Evolutionary conservation across 2,329 filamentous ascomycete species (phyloP), one percentile per base, ranked within the genome.

Genomic region (Pseudocercospora crystallina): DNA sequence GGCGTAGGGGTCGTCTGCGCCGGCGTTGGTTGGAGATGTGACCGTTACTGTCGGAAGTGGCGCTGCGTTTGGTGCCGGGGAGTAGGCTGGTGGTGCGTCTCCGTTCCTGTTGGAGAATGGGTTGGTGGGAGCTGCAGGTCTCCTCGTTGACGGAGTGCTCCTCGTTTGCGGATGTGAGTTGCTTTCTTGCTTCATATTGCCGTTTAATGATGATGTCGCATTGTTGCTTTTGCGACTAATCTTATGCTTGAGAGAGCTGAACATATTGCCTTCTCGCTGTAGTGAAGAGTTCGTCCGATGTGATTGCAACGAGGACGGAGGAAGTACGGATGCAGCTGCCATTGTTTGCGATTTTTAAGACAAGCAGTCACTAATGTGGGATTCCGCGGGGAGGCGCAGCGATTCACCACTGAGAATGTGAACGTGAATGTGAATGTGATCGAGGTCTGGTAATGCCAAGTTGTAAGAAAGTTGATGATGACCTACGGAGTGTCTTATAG

Each of bases 1-100:
- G 2, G 83, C 80, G 66, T 89, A 94, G 2, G 78, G 80, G 61
- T 90, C 85, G 59, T 90, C 84, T 15, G 72, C 70, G 38, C 51
- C 47, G 12, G 60, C 49, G 29, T 54, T 36, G 40, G 63, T 56
- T 40, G 63, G 56, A 15, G 64, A 65, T 33, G 68, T 53, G 9
- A 53, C 39, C 14, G 51, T 51, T 26, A 53, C 43, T 33, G 35
- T 31, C 14, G 47, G 46, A 13, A 46, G 38, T 9, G 65, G 58
- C 2, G 61, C 67, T 9, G 69, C 68, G 47, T 76, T 74, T 5
- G 73, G 64, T 39, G 73, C 70, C 42, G 76, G 70, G 11, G 72
- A 67, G 40, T 77, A 76, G 34, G 65, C 61, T 45, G 66, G 65
- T 37, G 66, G 68, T 14, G 66, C 62, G 37, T 67, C 65, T n/a